Evolutionary conservation across 1,284 basidiomycete species (phyloP), one percentile per base, ranked within the genome.

Genomic region (Cystobasidiaceae sp.): DNA sequence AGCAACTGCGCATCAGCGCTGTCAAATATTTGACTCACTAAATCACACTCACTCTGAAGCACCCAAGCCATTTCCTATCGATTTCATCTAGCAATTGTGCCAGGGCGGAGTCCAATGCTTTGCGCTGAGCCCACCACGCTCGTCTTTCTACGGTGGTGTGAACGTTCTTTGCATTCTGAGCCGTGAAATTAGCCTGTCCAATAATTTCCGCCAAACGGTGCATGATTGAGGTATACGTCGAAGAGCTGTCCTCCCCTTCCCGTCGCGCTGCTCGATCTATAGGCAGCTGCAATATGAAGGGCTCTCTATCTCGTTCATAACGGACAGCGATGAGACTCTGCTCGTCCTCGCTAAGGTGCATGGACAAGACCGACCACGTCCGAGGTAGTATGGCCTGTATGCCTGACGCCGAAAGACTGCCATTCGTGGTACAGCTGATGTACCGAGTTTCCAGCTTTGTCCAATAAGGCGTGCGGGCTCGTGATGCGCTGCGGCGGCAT

Each of bases 61-160:
- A 92, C 1, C 96, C 94, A 2, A 99, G 81, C 96, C 96, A 98
- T 72, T 88, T 91, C 72, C 89, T 91, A 75, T 98, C 94, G 39
- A 99, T 86, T 68, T 86, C 89, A 68, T 85, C 84, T 28, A 97
- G 78, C 8, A 99, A 79, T 34, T 85, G 83, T 52, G 84, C 80
- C 74, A 99, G 76, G 28, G 90, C 82, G 50, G 80, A 81, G 74
- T 98, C 93, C 30, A 98, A 81, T 28, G 82, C 82, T 45, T 81
- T 80, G 11, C 92, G 82, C 56, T 86, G 82, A 39, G 83, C 84
- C 94, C 94, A 98, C 94, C 94, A 97, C 1, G 80, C 81, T 1
- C 82, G 79, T 63, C 84, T 80, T 0, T 83, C 88, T n/a, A 83
- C 81, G 61, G 81, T 81, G 74, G 87, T 83, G 55, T 82, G 81